Percentiles rank a stretch among this genome's conserved stretches.
Conservation (phyloP, 1,284 basidiomycete species). For the Ganoderma multipileum region DNA sequence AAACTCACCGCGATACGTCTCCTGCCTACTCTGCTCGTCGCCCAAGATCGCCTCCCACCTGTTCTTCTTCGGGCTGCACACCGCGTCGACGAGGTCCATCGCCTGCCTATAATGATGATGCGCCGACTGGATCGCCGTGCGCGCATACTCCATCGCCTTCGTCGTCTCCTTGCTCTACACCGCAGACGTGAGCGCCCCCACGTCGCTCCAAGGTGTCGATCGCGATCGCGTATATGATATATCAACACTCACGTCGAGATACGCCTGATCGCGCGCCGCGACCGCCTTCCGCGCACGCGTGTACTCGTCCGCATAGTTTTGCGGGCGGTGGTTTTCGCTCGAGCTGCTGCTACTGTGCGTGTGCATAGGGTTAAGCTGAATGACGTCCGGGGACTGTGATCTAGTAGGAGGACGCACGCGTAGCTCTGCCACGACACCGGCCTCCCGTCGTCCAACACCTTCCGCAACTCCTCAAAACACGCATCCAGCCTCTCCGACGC, state of each 20-base stretch:
- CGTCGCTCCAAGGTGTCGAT: no score
- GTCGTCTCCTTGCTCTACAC: constrained; percentile 30
- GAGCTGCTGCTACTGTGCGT: constrained; percentile 19
- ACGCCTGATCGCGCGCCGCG: constrained; percentile 28
- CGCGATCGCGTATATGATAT: no score
- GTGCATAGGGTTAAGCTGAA: not conserved
- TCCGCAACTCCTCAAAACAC: constrained; percentile 30
- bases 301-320: constrained; percentile 15
- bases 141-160: constrained; percentile 27
- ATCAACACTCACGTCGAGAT: constrained; percentile 26
- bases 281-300: constrained; percentile 29
- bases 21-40: constrained; percentile 36
- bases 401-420: constrained; percentile 20
- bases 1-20: constrained; percentile 33
- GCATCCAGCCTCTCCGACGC: constrained; percentile 27
- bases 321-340: constrained; percentile 16
- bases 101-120: constrained; percentile 34
- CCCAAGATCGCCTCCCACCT: constrained; percentile 32
- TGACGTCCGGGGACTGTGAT: not conserved
- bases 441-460: constrained; percentile 28
- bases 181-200: not conserved
- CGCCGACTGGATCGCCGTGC: constrained; percentile 32
- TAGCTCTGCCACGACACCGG: constrained; percentile 29
- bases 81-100: constrained; percentile 34
- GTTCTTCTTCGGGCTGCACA: constrained; percentile 34